Percentiles rank a stretch among this genome's conserved stretches.
These are phyloP conservation scores for Perilla frutescens DNA, from an alignment of 257 asterid genomes.

Conservation along the genomic window DNA sequence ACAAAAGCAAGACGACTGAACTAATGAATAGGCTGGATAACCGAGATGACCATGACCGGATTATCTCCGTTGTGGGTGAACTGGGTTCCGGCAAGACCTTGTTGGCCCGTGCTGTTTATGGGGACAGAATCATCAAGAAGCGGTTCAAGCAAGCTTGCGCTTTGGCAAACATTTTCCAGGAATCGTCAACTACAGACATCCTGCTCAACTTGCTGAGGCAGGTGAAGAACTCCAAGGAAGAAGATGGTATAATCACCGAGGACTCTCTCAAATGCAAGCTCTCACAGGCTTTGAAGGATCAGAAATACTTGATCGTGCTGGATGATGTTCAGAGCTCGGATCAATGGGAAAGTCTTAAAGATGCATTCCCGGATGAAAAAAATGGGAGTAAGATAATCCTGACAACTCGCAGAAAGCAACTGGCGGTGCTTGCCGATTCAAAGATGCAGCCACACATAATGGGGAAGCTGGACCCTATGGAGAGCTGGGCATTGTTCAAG, in stretches of 20 bases:
- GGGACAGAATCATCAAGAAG: constrained; percentile 1
- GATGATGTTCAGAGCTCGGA: constrained; percentile 20
- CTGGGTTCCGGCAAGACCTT: constrained; percentile 34
- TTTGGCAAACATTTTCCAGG: constrained; percentile 26
- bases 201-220: constrained; percentile 29
- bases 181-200: constrained; percentile 1
- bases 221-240: constrained; percentile 8
- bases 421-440: background rate
- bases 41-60: background rate
- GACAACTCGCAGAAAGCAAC: constrained; percentile 2
- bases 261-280: background rate
- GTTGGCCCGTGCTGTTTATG: constrained; percentile 31
- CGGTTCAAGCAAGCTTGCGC: constrained; percentile 8
- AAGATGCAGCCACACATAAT: constrained; percentile 4
- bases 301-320: constrained; percentile 24
- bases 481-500: constrained; percentile 31
- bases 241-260: background rate
- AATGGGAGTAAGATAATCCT: constrained; percentile 26
- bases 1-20: background rate
- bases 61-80: constrained; percentile 28
- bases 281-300: background rate
- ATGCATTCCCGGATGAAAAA: constrained; percentile 20
- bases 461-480: background rate
- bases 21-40: background rate
- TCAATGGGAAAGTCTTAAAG: constrained; percentile 21